Percentiles rank a stretch among this genome's conserved stretches.
phyloP scores from a whole-genome alignment of 2,329 filamentous ascomycete species.

The Fusarium caatingaense region DNA sequence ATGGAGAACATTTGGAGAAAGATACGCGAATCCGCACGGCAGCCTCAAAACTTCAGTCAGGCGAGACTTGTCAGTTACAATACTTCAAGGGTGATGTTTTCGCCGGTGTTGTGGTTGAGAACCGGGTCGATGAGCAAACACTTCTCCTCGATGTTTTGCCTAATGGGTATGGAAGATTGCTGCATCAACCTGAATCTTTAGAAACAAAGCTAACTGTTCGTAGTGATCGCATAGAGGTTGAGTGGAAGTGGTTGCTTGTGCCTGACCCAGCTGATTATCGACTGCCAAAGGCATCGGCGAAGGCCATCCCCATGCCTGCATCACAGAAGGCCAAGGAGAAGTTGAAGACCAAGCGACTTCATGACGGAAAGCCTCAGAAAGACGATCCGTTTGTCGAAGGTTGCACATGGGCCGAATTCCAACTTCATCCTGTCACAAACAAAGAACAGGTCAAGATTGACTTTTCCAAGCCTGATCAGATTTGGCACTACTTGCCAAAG shows the following conservation, averaged over 20 bases:
- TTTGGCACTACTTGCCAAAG: conserved; percentile 91
- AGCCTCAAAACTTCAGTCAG: conserved; percentile 74
- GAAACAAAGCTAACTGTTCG: conserved; percentile 53
- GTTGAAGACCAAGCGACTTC: conserved; percentile 73
- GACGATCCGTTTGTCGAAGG: conserved; percentile 76
- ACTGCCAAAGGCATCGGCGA: conserved; percentile 78
- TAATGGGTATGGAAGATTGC: conserved; percentile 71
- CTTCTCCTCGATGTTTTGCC: conserved; percentile 86
- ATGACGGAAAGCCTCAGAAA: conserved; percentile 71
- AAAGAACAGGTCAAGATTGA: conserved; percentile 76
- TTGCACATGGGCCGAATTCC: conserved; percentile 84
- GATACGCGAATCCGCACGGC: conserved; percentile 75
- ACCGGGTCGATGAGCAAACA: conserved; percentile 78
- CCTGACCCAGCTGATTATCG: conserved; percentile 76
- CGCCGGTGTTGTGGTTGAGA: conserved; percentile 88
- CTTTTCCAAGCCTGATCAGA: conserved; percentile 75
- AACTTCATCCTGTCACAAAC: conserved; percentile 69
- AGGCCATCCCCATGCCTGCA: conserved; percentile 76
- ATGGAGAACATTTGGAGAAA: conserved; percentile 75
- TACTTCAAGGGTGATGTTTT: conserved; percentile 87
- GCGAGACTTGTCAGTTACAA: conserved; percentile 89
- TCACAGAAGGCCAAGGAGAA: conserved; percentile 72
- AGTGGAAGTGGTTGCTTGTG: conserved; percentile 86
- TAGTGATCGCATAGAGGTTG: conserved; percentile 80
- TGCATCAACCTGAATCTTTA: background rate